Evolutionary conservation across 108 stramenopile genomes (phyloP).

Genomic region (Cylindrotheca closterium): DNA sequence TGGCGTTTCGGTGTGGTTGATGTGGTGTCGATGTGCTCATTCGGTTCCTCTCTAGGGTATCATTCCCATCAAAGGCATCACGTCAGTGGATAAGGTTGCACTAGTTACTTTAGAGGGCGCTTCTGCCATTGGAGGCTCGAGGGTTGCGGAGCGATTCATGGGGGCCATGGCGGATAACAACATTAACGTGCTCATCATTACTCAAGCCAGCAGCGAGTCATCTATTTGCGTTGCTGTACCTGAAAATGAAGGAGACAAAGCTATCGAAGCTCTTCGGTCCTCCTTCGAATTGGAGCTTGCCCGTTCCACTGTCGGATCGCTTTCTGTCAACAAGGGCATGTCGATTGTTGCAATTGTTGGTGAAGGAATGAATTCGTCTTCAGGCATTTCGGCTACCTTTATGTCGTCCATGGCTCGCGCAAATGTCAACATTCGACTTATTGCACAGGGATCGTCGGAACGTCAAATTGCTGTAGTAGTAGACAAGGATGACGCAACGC

Average conservation of each 20-base stretch:
- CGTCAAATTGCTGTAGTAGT: slow-evolving; percentile 89
- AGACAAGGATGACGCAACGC: slow-evolving; percentile 52
- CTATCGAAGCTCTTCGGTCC: slow-evolving; percentile 50
- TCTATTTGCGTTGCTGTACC: slow-evolving; percentile 79
- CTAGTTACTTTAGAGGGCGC: slow-evolving; percentile 83
- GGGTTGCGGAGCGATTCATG: slow-evolving; percentile 79
- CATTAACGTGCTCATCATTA: slow-evolving; percentile 81
- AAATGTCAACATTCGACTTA: slow-evolving; percentile 86
- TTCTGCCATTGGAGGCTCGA: slow-evolving; percentile 81
- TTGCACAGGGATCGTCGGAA: slow-evolving; percentile 83
- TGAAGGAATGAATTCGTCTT: slow-evolving; percentile 80
- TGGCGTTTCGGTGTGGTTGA: too few relatives aligned
- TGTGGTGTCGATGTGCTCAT: too few relatives aligned
- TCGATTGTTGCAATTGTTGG: slow-evolving; percentile 89
- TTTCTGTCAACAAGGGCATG: slow-evolving; percentile 41
- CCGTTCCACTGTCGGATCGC: slow-evolving; percentile 54
- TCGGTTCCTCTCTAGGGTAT: slow-evolving; percentile 27
- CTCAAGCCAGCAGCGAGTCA: slow-evolving; percentile 85
- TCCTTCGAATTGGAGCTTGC: slow-evolving; percentile 76
- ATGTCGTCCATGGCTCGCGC: slow-evolving; percentile 81
- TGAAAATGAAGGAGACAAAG: slow-evolving; percentile 61
- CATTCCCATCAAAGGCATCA: slow-evolving; percentile 75
- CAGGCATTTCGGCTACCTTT: slow-evolving; percentile 80
- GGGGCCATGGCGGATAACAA: slow-evolving; percentile 70
- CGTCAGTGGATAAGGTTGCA: slow-evolving; percentile 80